phyloP scores from a whole-genome alignment of 2,329 filamentous ascomycete species.

The Endoconidiophora polonica region DNA sequence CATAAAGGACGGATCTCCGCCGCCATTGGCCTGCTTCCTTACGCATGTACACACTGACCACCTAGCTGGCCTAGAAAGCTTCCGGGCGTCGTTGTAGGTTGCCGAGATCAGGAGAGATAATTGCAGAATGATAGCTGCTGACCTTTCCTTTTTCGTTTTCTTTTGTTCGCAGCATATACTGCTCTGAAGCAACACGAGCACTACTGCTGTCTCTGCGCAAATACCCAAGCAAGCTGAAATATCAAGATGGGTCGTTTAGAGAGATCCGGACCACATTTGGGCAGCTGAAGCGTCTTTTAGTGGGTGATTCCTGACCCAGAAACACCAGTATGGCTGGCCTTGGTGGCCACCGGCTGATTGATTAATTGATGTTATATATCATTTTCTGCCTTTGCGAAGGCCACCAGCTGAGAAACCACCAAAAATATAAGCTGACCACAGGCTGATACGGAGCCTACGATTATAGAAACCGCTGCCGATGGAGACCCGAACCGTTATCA shows the following conservation, averaged over 20 bases:
- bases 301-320: too few relatives aligned
- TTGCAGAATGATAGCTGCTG: too few relatives aligned
- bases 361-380: too few relatives aligned
- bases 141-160: not conserved
- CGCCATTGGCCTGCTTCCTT: slow-evolving; percentile 70
- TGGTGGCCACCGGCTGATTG: too few relatives aligned
- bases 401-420: not conserved
- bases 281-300: slow-evolving; percentile 50
- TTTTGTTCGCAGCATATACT: slow-evolving; percentile 47
- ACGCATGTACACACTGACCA: slow-evolving; percentile 91
- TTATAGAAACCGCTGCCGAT: slow-evolving; percentile 59
- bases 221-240: slow-evolving; percentile 66
- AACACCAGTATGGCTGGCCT: too few relatives aligned
- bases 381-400: slow-evolving; percentile 1
- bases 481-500: slow-evolving; percentile 60
- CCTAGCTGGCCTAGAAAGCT: slow-evolving; percentile 59
- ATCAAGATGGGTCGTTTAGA: slow-evolving; percentile 61
- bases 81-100: slow-evolving; percentile 55
- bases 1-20: slow-evolving; percentile 34
- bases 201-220: slow-evolving; percentile 68
- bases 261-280: slow-evolving; percentile 57
- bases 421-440: slow-evolving; percentile 2
- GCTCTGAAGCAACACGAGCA: slow-evolving; percentile 66
- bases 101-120: not conserved
- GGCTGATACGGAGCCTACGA: too few relatives aligned